Base-by-base conservation (phyloP, 2,329 filamentous ascomycete genomes). In the Leptographium lundbergii region DNA sequence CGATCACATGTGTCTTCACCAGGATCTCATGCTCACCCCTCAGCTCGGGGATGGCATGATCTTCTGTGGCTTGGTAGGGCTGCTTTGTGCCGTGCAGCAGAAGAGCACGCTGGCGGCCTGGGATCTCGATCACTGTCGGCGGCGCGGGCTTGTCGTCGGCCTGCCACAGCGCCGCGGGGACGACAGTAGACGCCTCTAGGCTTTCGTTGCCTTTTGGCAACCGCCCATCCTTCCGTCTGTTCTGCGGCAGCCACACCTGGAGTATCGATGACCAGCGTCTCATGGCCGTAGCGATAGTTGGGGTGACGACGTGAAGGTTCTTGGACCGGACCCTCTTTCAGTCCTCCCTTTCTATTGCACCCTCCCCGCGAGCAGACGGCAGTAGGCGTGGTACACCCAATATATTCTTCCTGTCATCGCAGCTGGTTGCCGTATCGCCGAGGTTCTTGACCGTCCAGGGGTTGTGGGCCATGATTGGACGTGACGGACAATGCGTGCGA, bases 1-100 rank as follows among this genome's bases (percentile, higher is more conserved):
- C 87, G 64, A 89, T 84, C 14, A 81, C 80, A 45, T 78, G 73
- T 1, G 83, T 79, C 66, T 79, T 80, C n/a, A 89, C 78, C 6
- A 89, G 71, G 6, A 88, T 70, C 65, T 89, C 82, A 51, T 63
- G 60, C 10, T 66, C 64, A 24, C 60, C 56, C 17, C 62, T 36
- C 4, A 68, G 59, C 27, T 62, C 27, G 6, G 68, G 68, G 2
- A 70, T 65, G 17, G 68, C 63, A 54, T 70, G 67, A 39, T 65
- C 59, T 6, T 65, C 62, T 1, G 67, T 66, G 39, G 70, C 56
- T 29, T 66, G 56, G 56, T 70, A 71, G 1, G 64, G 67, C 54
- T 70, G 66, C 25, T 62, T 64, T 6, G 67, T 64, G 4, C 61
- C 69, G 48, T 68, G 67, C 32, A 70, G 59, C 9, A 71, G 57